phyloP scores from a whole-genome alignment of 345 rosid species.

The Geranium brycei region DNA sequence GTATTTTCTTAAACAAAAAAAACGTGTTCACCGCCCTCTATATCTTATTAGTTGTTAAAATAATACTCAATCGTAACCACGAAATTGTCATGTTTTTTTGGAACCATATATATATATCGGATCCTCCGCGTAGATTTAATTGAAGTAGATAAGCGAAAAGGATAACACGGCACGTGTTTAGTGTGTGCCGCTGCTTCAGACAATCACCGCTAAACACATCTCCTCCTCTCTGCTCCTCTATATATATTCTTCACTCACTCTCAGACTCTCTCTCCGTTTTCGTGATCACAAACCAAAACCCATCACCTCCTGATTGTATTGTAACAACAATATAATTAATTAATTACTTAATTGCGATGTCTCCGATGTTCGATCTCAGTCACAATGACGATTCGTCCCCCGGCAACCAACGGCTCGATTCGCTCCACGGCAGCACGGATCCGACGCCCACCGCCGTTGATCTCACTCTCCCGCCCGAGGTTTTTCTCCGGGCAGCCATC shows the following conservation, averaged over 20 bases:
- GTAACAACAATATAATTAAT: background rate
- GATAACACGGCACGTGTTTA: conserved; percentile 3
- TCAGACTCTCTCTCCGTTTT: background rate
- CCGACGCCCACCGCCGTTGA: conserved; percentile 23
- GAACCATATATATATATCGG: too few species aligned
- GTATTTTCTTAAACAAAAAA: too few species aligned
- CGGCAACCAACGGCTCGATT: conserved; percentile 23
- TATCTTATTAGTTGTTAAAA: too few species aligned
- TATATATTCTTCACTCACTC: too few species aligned
- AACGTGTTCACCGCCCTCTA: too few species aligned
- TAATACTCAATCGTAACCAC: too few species aligned
- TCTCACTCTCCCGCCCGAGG: conserved; percentile 26
- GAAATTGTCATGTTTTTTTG: too few species aligned
- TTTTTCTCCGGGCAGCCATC: conserved; percentile 51
- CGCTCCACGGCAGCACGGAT: conserved; percentile 12
- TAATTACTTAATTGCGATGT: conserved; percentile 24
- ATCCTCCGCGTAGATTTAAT: background rate
- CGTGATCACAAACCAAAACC: background rate
- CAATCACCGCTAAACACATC: background rate
- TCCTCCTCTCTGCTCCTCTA: background rate
- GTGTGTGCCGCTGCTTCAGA: background rate
- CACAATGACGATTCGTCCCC: conserved; percentile 10
- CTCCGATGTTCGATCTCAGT: conserved; percentile 20
- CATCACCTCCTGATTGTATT: too few species aligned
- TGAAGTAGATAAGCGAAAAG: background rate